Evolutionary conservation across 345 rosid species (phyloP).

Genomic region (Rhodamnia argentea): DNA sequence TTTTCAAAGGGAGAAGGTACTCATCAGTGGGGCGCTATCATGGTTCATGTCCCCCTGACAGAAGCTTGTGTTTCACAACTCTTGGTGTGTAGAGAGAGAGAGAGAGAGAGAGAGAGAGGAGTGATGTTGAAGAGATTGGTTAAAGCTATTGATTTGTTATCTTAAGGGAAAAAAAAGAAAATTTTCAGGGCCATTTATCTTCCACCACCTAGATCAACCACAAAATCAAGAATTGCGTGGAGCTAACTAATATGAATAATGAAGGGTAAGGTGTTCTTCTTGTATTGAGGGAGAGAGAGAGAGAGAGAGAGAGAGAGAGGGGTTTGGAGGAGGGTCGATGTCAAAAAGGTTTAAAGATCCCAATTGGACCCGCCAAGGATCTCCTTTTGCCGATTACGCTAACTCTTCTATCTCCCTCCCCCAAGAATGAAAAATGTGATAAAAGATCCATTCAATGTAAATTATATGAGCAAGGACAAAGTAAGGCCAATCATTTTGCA

Average conservation of each 20-base stretch:
- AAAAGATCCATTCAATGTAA: not conserved
- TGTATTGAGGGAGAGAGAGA: not conserved
- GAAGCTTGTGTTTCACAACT: conserved; percentile 46
- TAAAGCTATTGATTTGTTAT: not conserved
- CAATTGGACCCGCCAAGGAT: conserved; percentile 33
- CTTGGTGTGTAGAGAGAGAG: not conserved
- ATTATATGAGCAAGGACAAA: not conserved
- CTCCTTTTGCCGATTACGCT: conserved; percentile 51
- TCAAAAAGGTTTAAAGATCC: conserved; percentile 28
- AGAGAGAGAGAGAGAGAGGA: conserved; percentile 12
- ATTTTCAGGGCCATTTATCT: not conserved
- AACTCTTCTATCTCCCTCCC: conserved; percentile 12
- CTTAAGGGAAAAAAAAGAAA: not conserved
- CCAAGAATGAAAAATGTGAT: not conserved
- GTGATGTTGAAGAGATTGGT: conserved; percentile 25
- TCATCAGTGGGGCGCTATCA: conserved; percentile 23
- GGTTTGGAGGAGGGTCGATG: conserved; percentile 29
- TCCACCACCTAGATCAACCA: conserved; percentile 11
- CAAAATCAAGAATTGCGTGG: not conserved
- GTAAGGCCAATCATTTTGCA: not conserved
- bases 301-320: not conserved
- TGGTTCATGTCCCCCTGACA: conserved; percentile 20
- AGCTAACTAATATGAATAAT: not conserved
- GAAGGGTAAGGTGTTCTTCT: conserved; percentile 4
- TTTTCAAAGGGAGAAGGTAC: not conserved